Evolutionary conservation across 2,329 filamentous ascomycete genomes (phyloP).

Genomic region (Microascus cirrosus): DNA sequence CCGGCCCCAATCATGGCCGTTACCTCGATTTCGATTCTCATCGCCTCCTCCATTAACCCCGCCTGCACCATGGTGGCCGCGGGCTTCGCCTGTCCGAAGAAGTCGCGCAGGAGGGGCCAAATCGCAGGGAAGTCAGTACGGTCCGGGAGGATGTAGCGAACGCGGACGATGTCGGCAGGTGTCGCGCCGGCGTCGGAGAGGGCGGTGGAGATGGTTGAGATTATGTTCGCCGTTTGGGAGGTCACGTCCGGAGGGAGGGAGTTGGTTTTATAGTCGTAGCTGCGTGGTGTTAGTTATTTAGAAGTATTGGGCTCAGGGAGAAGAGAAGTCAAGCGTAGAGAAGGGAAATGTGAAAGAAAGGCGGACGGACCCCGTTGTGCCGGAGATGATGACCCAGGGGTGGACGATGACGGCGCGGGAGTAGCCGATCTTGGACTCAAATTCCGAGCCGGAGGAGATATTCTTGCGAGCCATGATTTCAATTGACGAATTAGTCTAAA

Average conservation of each 20-base stretch:
- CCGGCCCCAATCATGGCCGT: slow-evolving; percentile 17
- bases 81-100: slow-evolving; percentile 36
- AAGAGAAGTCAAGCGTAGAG: background rate
- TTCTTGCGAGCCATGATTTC: slow-evolving; percentile 21
- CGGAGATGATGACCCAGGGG: slow-evolving; percentile 41
- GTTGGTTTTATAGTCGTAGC: slow-evolving; percentile 38
- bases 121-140: slow-evolving; percentile 32
- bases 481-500: background rate
- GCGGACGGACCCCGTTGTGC: slow-evolving; percentile 33
- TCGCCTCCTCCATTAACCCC: slow-evolving; percentile 35
- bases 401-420: slow-evolving; percentile 40
- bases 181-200: slow-evolving; percentile 29
- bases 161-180: slow-evolving; percentile 36
- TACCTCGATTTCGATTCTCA: slow-evolving; percentile 33
- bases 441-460: slow-evolving; percentile 37
- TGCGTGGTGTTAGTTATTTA: slow-evolving; percentile 11
- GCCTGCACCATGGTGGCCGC: slow-evolving; percentile 43
- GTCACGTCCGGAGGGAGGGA: slow-evolving; percentile 30
- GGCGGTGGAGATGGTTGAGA: slow-evolving; percentile 33
- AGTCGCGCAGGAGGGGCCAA: slow-evolving; percentile 37
- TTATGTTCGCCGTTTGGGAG: slow-evolving; percentile 36
- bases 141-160: slow-evolving; percentile 39
- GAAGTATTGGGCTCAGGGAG: background rate
- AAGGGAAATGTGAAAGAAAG: background rate
- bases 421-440: slow-evolving; percentile 42